These are phyloP conservation scores for Trichoderma citrinoviride DNA, from an alignment of 2,329 filamentous ascomycete genomes.

Conservation along the genomic window DNA sequence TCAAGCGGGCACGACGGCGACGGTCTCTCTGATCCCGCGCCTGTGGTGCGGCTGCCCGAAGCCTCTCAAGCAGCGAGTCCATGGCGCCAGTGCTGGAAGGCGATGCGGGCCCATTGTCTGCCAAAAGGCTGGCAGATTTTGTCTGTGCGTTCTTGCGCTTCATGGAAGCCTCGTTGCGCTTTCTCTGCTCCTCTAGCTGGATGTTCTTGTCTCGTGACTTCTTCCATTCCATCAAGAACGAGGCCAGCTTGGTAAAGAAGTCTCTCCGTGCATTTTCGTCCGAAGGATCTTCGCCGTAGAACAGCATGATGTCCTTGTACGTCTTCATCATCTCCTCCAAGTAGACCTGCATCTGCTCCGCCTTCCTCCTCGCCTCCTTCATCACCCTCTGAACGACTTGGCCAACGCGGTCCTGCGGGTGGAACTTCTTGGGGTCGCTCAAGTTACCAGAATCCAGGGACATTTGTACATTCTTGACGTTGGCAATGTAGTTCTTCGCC, in stretches of 20 bases:
- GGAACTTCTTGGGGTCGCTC: constrained; percentile 95
- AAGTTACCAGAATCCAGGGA: constrained; percentile 91
- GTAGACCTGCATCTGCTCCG: constrained; percentile 91
- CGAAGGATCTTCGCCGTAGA: constrained; percentile 89
- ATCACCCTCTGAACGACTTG: constrained; percentile 89
- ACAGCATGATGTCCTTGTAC: constrained; percentile 93
- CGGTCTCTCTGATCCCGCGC: constrained; percentile 85
- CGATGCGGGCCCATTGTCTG: constrained; percentile 54
- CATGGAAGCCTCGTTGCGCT: constrained; percentile 86
- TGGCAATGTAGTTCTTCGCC: constrained; percentile 89
- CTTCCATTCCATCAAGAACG: constrained; percentile 93
- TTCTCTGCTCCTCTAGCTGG: constrained; percentile 73
- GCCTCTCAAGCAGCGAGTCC: constrained; percentile 92
- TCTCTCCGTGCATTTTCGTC: constrained; percentile 93
- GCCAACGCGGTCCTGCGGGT: constrained; percentile 91
- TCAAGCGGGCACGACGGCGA: constrained; percentile 79
- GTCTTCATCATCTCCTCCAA: constrained; percentile 87
- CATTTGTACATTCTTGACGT: constrained; percentile 88
- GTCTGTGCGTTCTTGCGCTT: constrained; percentile 80
- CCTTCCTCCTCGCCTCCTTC: constrained; percentile 95
- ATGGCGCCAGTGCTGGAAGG: constrained; percentile 83
- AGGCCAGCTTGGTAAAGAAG: constrained; percentile 91
- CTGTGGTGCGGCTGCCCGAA: constrained; percentile 89
- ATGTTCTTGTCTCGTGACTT: constrained; percentile 93
- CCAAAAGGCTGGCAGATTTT: constrained; percentile 46